phyloP scores from a whole-genome alignment of 2,329 filamentous ascomycete species.

The Pseudogymnoascus destructans region DNA sequence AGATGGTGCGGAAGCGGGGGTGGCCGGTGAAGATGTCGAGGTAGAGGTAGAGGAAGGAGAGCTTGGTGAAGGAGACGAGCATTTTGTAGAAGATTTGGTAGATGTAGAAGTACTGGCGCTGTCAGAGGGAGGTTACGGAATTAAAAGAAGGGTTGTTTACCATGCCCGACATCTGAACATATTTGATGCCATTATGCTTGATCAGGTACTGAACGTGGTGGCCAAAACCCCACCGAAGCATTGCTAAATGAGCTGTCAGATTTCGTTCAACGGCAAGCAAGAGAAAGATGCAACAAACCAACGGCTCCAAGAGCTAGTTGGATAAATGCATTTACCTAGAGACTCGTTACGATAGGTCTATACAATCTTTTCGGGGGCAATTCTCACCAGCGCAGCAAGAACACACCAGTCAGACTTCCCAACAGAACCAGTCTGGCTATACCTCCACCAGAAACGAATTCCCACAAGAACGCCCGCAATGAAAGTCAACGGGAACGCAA shows the following conservation, averaged over 20 bases:
- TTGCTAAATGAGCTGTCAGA: slow-evolving; percentile 8
- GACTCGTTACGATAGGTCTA: neutral
- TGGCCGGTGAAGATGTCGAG: slow-evolving; percentile 14
- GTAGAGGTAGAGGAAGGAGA: slow-evolving; percentile 13
- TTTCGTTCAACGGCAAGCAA: neutral
- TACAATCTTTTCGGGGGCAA: no score
- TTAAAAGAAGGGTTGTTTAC: neutral
- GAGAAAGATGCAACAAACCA: neutral
- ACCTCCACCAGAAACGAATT: neutral
- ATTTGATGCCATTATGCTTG: neutral
- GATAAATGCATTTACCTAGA: neutral
- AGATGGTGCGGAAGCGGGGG: slow-evolving; percentile 11
- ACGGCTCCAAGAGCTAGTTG: neutral
- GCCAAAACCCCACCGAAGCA: slow-evolving; percentile 14
- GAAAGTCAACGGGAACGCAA: neutral
- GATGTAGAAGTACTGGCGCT: slow-evolving; percentile 14
- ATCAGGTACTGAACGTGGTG: slow-evolving; percentile 12
- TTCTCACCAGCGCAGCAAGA: neutral
- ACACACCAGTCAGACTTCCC: neutral
- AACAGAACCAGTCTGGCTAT: neutral
- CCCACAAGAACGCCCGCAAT: neutral
- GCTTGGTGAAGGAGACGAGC: slow-evolving; percentile 13
- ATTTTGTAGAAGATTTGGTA: slow-evolving; percentile 16
- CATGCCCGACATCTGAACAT: neutral
- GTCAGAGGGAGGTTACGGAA: neutral